phyloP scores from a whole-genome alignment of 148 eudicot species.

The Fagopyrum esculentum region DNA sequence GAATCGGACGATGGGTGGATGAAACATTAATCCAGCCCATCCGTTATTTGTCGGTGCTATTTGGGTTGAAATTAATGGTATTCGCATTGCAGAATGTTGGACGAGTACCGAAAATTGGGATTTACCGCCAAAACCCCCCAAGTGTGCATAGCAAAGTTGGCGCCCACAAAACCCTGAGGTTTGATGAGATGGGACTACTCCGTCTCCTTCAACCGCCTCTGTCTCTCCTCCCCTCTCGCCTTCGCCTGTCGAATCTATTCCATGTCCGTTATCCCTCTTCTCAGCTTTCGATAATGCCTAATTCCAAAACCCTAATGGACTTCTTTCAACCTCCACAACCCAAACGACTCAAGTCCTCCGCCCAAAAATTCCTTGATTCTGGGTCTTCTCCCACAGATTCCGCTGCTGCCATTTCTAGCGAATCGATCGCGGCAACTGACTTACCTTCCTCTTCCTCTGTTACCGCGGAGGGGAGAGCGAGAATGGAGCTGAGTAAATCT shows the following conservation, averaged over 20 bases:
- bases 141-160: neutral
- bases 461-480: conserved; percentile 42
- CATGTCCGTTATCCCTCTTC: conserved; percentile 11
- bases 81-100: too few species aligned
- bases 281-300: conserved; percentile 22
- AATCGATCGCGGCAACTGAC: neutral
- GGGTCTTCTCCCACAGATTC: conserved; percentile 9
- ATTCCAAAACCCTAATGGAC: conserved; percentile 66
- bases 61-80: too few species aligned
- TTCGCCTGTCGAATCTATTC: neutral
- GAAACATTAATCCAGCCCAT: too few species aligned
- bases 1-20: too few species aligned
- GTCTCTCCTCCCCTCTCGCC: neutral
- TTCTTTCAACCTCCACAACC: conserved; percentile 46
- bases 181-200: conserved; percentile 2
- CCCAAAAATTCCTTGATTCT: neutral
- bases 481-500: conserved; percentile 51
- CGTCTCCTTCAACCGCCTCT: neutral
- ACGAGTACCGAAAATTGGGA: neutral
- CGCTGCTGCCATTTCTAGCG: neutral
- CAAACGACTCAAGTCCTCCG: conserved; percentile 50
- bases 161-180: conserved; percentile 1
- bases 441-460: conserved; percentile 14
- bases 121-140: neutral
- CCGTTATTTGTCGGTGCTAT: too few species aligned